Base-by-base conservation (phyloP, 306 rosid genomes). In the Albizia julibrissin region DNA sequence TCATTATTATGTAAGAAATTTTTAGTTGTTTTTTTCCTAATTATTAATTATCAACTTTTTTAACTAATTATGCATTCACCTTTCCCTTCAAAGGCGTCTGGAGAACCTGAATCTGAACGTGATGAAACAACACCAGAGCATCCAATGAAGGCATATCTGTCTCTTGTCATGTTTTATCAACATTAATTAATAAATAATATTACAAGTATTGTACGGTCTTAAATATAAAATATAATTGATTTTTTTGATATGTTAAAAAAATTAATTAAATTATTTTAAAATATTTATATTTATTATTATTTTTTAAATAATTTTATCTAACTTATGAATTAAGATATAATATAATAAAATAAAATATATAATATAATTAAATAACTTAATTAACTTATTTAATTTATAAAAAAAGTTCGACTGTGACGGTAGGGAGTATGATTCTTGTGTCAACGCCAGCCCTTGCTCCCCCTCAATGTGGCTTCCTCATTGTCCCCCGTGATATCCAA, bases 361-460 rank as follows among this genome's bases (percentile, higher is more conserved):
- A 0, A 37, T 5, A 37, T 37, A 37, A 37, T 6, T 37, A 37
- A 6, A 6, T 37, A 37, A 37, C 6, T 37, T 37, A 5, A 5
- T 37, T 29, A 29, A 29, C 0, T 29, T 29, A n/a, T n/a, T n/a
- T n/a, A n/a, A n/a, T n/a, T n/a, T n/a, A n/a, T n/a, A n/a, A n/a
- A 29, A 29, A 29, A 29, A n/a, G n/a, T n/a, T n/a, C n/a, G n/a
- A n/a, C n/a, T n/a, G n/a, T n/a, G n/a, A n/a, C n/a, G n/a, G n/a
- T n/a, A n/a, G n/a, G n/a, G n/a, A n/a, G n/a, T n/a, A n/a, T n/a
- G 70, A 65, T 65, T 65, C 70, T 31, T 26, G 37, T 62, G 69
- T 27, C 39, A 27, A 19, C 4, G 69, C 37, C 39, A 13, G 69
- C 21, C 1, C 69, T 26, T 62, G 39, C 5, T 27, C 37, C 7